A percentile compares a stretch with the other conserved stretches of the same genome.
Conservation (phyloP, 2,329 filamentous ascomycete genomes). For the Boeremia exigua region DNA sequence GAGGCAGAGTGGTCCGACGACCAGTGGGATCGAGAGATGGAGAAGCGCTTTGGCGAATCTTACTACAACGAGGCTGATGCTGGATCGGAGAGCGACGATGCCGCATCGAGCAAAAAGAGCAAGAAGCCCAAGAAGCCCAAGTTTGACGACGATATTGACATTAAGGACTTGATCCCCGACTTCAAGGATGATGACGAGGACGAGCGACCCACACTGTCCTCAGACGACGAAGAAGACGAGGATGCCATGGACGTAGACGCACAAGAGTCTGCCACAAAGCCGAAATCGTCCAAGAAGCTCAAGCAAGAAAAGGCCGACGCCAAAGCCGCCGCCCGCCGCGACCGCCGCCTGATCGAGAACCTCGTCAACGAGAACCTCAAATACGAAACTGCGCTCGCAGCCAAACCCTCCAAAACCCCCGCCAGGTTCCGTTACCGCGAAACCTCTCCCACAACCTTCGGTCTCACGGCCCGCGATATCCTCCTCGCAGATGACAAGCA, state of each 20-base stretch:
- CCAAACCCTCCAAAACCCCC: conserved; percentile 56
- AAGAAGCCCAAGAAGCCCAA: conserved; percentile 80
- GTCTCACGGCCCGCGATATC: conserved; percentile 88
- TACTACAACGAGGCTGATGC: conserved; percentile 80
- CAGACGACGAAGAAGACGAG: conserved; percentile 52
- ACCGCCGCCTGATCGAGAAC: conserved; percentile 82
- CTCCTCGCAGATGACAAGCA: conserved; percentile 84
- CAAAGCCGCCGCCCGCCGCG: conserved; percentile 77
- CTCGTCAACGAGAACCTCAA: conserved; percentile 83
- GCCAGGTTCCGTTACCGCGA: conserved; percentile 87
- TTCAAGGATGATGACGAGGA: conserved; percentile 78
- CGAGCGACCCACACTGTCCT: conserved; percentile 71
- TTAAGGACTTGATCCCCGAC: conserved; percentile 87
- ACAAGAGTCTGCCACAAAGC: conserved; percentile 46
- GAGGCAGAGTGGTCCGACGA: conserved; percentile 89
- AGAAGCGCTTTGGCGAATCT: conserved; percentile 81
- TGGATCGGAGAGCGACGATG: conserved; percentile 40
- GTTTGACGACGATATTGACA: conserved; percentile 98
- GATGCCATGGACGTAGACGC: conserved; percentile 48
- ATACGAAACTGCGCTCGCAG: conserved; percentile 67
- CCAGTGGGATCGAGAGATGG: conserved; percentile 91
- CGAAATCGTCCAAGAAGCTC: conserved; percentile 55
- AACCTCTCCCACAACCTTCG: conserved; percentile 87
- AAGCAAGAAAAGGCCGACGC: conserved; percentile 57
- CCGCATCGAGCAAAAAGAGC: conserved; percentile 52